These are phyloP conservation scores for Hemerocallis citrina DNA, from an alignment of 106 monocot species.

Conservation along the genomic window DNA sequence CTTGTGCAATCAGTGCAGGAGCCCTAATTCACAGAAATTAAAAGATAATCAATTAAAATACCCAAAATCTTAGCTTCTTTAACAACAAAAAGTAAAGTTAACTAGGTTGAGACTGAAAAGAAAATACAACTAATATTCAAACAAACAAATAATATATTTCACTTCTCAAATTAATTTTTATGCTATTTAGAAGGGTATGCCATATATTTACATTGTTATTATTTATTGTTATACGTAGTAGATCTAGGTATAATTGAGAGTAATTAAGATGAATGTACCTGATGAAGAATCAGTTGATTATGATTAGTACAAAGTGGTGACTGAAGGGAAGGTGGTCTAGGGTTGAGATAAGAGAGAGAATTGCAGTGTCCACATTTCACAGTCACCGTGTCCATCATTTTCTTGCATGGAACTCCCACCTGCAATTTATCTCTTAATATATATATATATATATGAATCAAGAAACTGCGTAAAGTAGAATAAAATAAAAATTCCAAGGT, in stretches of 20 bases:
- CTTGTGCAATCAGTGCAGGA: constrained; percentile 25
- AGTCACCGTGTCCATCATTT: constrained; percentile 25
- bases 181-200: not conserved
- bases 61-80: not conserved
- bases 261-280: no score
- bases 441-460: no score
- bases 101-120: not conserved
- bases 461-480: no score
- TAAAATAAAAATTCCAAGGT: no score
- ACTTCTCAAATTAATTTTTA: not conserved
- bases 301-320: constrained; percentile 7
- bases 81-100: not conserved
- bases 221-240: not conserved
- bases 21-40: constrained; percentile 6
- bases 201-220: not conserved
- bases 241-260: not conserved
- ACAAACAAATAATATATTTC: not conserved
- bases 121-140: no score
- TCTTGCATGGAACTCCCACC: constrained; percentile 30
- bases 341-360: constrained; percentile 21
- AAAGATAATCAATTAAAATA: no score
- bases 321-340: not conserved
- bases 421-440: no score
- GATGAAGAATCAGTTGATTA: constrained; percentile 9
- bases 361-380: constrained; percentile 28